These are phyloP conservation scores for Pulveroboletus sp. DNA, from an alignment of 768 basidiomycete species.

Conservation along the genomic window DNA sequence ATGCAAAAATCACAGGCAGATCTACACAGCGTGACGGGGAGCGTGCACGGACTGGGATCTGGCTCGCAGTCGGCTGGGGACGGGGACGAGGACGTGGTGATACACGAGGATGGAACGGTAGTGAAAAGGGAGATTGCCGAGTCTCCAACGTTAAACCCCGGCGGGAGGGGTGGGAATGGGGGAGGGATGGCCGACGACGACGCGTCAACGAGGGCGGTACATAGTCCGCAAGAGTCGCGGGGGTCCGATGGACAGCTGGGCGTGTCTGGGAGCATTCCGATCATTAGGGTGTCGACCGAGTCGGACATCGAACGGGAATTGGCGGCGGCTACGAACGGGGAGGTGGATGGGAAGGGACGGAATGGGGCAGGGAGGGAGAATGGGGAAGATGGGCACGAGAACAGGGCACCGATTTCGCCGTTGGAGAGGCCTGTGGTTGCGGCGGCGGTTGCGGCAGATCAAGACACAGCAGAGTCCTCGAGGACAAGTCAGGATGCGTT, in stretches of 20 bases:
- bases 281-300: constrained; percentile 76
- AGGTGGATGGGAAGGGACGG: constrained; percentile 2
- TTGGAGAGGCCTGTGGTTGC: constrained; percentile 44
- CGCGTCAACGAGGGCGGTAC: constrained; percentile 64
- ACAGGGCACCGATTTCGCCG: constrained; percentile 23
- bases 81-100: constrained; percentile 38
- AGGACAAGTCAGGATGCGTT: constrained; percentile 53
- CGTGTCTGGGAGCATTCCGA: constrained; percentile 41
- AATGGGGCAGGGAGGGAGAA: constrained; percentile 14
- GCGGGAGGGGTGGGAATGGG: neutral
- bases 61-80: constrained; percentile 16
- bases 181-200: constrained; percentile 48
- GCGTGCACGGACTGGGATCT: constrained; percentile 20
- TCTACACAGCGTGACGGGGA: constrained; percentile 37
- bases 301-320: constrained; percentile 48
- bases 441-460: constrained; percentile 29
- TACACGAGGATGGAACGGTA: constrained; percentile 63
- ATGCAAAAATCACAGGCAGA: constrained; percentile 88
- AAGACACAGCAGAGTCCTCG: constrained; percentile 23
- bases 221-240: constrained; percentile 26
- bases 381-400: constrained; percentile 17
- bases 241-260: constrained; percentile 25
- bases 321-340: constrained; percentile 25
- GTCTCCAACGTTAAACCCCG: neutral
- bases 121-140: constrained; percentile 12